These are phyloP conservation scores for Cenchrus fungigraminus DNA, from an alignment of 176 grass and related monocot genomes.

Conservation along the genomic window DNA sequence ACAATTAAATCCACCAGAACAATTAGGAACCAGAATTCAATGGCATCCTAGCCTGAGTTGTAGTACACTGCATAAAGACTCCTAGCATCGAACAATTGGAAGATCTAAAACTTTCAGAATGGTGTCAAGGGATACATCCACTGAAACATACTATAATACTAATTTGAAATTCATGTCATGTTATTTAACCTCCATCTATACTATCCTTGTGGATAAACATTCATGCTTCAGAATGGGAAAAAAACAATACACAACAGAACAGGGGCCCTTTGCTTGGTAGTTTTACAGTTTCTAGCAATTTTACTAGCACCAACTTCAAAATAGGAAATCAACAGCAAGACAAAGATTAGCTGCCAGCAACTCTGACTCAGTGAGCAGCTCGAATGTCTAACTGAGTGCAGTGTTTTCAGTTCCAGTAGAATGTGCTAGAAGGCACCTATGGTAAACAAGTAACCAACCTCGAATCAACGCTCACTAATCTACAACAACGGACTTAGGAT, in stretches of 20 bases:
- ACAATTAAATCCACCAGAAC: too few species aligned
- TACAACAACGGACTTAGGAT: not conserved
- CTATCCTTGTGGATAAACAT: too few species aligned
- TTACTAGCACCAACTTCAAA: not conserved
- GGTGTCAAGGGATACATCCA: too few species aligned
- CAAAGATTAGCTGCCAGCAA: not conserved
- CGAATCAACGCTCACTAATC: too few species aligned
- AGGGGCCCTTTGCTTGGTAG: too few species aligned
- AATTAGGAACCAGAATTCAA: too few species aligned
- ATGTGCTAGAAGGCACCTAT: too few species aligned
- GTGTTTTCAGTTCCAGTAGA: not conserved
- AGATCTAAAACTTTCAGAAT: too few species aligned
- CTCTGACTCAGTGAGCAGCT: not conserved
- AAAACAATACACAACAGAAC: not conserved
- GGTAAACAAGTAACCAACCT: too few species aligned
- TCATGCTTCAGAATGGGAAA: not conserved
- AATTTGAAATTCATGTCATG: not conserved
- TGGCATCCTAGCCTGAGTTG: too few species aligned
- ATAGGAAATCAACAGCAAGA: not conserved
- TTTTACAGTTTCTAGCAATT: not conserved
- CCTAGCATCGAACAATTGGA: too few species aligned
- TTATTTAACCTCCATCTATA: not conserved
- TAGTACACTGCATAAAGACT: too few species aligned
- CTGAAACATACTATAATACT: not conserved
- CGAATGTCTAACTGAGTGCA: not conserved